phyloP scores from a whole-genome alignment of 129 eudicot genomes.

The Pulicaria dysenterica region DNA sequence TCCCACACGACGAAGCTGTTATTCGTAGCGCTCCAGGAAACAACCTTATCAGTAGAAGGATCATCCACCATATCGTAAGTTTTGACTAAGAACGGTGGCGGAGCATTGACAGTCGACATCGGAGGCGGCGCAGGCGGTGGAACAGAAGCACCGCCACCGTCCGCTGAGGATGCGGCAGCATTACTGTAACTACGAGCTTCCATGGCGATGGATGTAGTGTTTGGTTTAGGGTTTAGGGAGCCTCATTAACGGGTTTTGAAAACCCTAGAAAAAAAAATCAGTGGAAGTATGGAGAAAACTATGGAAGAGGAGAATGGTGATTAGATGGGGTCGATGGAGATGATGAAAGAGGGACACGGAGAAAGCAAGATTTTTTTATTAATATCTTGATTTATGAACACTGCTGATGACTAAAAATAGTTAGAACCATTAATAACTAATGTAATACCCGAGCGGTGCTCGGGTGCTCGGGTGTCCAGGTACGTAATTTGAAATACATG shows the following conservation, averaged over 20 bases:
- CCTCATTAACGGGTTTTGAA: slow-evolving; percentile 28
- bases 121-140: slow-evolving; percentile 52
- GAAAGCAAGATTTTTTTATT: slow-evolving; percentile 19
- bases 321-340: slow-evolving; percentile 22
- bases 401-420: not conserved
- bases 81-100: slow-evolving; percentile 79
- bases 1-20: slow-evolving; percentile 91
- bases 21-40: slow-evolving; percentile 78
- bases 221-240: slow-evolving; percentile 13
- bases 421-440: too few relatives aligned
- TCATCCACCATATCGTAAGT: slow-evolving; percentile 94
- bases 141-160: slow-evolving; percentile 22
- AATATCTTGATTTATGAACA: not conserved
- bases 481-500: too few relatives aligned
- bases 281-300: slow-evolving; percentile 36
- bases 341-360: slow-evolving; percentile 24
- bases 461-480: too few relatives aligned
- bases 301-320: slow-evolving; percentile 24
- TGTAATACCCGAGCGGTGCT: too few relatives aligned
- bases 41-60: slow-evolving; percentile 70
- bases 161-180: slow-evolving; percentile 21
- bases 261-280: slow-evolving; percentile 28
- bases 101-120: slow-evolving; percentile 53
- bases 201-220: slow-evolving; percentile 26
- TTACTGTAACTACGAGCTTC: slow-evolving; percentile 22